phyloP scores from a whole-genome alignment of 805 yeast genomes.

The Wickerhamomyces ciferrii region DNA sequence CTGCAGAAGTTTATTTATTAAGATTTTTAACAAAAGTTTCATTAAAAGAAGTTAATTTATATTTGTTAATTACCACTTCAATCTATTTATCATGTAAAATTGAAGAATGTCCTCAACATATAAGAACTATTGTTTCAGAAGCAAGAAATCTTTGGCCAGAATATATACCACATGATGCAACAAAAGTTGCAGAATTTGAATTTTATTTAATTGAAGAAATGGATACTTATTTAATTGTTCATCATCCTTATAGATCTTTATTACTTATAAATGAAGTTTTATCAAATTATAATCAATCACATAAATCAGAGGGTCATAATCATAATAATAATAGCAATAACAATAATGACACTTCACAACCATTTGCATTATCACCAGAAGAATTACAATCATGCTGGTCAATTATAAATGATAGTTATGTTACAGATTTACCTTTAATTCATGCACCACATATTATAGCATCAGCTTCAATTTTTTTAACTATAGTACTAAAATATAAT shows the following conservation, averaged over 20 bases:
- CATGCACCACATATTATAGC: conserved; percentile 91
- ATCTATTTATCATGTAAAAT: conserved; percentile 88
- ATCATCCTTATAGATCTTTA: conserved; percentile 69
- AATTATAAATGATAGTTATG: conserved; percentile 80
- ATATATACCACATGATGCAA: conserved; percentile 83
- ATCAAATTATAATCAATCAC: not conserved
- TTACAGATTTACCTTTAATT: conserved; percentile 78
- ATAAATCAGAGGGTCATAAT: not conserved
- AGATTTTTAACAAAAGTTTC: conserved; percentile 71
- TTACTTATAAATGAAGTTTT: conserved; percentile 38
- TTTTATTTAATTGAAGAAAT: conserved; percentile 89
- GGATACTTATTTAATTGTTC: conserved; percentile 63
- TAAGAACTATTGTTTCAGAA: conserved; percentile 74
- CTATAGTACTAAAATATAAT: conserved; percentile 50
- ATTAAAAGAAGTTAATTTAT: conserved; percentile 76
- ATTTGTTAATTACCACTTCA: conserved; percentile 76
- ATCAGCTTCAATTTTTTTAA: conserved; percentile 72
- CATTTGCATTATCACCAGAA: conserved; percentile 40
- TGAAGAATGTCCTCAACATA: conserved; percentile 94
- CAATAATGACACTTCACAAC: not conserved
- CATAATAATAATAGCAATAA: conserved; percentile 3
- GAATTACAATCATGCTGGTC: conserved; percentile 90
- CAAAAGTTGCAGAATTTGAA: conserved; percentile 92
- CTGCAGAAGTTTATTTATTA: conserved; percentile 83
- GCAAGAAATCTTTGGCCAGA: conserved; percentile 94